A percentile compares a stretch with the other conserved stretches of the same genome.
Conservation (phyloP, 768 basidiomycete species). For the Xerocomellus chrysenteron region DNA sequence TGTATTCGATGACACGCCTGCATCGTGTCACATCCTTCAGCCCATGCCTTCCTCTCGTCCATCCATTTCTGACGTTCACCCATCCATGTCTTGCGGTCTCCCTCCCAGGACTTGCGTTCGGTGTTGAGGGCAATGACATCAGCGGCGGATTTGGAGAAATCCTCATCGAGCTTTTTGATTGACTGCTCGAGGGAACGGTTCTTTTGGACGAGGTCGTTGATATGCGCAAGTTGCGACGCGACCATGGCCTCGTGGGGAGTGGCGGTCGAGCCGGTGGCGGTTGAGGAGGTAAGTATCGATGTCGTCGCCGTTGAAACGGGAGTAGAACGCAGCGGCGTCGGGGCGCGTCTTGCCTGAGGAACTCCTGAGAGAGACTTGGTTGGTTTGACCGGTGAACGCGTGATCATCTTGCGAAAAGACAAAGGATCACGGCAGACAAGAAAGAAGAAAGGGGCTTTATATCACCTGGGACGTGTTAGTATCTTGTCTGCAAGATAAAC, state of each 20-base stretch:
- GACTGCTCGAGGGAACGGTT: slow-evolving; percentile 64
- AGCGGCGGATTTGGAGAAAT: slow-evolving; percentile 38
- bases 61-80: slow-evolving; percentile 42
- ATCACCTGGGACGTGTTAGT: slow-evolving; percentile 4
- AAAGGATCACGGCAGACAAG: neutral
- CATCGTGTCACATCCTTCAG: slow-evolving; percentile 59
- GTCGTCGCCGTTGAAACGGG: slow-evolving; percentile 20
- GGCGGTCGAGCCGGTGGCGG: slow-evolving; percentile 29
- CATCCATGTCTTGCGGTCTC: slow-evolving; percentile 25
- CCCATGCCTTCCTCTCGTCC: slow-evolving; percentile 57
- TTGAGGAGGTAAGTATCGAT: slow-evolving; percentile 27
- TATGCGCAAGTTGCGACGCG: slow-evolving; percentile 62
- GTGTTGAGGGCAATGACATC: slow-evolving; percentile 37
- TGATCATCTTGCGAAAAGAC: slow-evolving; percentile 22
- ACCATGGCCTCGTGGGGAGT: slow-evolving; percentile 49
- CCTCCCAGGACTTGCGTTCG: slow-evolving; percentile 36
- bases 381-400: slow-evolving; percentile 30
- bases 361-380: slow-evolving; percentile 6
- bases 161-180: slow-evolving; percentile 52
- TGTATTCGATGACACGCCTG: slow-evolving; percentile 63
- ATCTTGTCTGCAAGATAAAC: neutral
- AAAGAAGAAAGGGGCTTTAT: neutral
- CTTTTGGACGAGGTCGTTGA: slow-evolving; percentile 70
- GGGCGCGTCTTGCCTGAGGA: slow-evolving; percentile 15
- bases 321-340: slow-evolving; percentile 23